Evolutionary conservation across 1,284 basidiomycete genomes (phyloP).

Genomic region (Microbotryum violaceum): DNA sequence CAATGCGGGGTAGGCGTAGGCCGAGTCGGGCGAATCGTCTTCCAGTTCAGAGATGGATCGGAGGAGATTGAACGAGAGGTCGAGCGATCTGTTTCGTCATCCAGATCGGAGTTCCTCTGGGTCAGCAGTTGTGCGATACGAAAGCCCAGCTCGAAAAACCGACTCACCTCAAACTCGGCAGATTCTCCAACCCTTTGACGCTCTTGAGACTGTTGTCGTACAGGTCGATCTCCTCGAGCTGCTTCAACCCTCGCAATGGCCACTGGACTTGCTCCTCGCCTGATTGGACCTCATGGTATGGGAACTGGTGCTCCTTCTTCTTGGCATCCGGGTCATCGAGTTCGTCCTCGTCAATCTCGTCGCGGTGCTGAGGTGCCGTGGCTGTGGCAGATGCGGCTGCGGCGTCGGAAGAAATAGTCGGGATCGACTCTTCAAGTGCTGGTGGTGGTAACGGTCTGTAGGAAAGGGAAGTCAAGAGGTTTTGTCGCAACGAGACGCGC

Average conservation of each 20-base stretch:
- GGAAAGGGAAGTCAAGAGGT: conserved; percentile 60
- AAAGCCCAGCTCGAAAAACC: not conserved
- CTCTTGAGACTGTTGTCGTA: conserved; percentile 89
- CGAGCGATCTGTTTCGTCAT: conserved; percentile 56
- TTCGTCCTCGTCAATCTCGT: conserved; percentile 26
- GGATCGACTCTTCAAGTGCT: not conserved
- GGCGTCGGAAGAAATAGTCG: not conserved
- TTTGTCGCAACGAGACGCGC: conserved; percentile 82
- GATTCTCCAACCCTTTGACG: conserved; percentile 59
- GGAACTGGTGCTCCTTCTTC: conserved; percentile 31
- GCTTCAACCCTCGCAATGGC: conserved; percentile 54
- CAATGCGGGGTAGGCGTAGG: conserved; percentile 48
- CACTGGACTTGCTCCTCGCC: conserved; percentile 43
- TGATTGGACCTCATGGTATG: conserved; percentile 15
- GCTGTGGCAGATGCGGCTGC: not conserved
- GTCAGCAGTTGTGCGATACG: not conserved
- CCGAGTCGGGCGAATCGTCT: conserved; percentile 52
- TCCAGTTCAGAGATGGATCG: conserved; percentile 56
- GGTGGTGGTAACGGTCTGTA: conserved; percentile 17
- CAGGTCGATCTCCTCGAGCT: conserved; percentile 81
- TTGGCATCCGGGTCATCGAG: conserved; percentile 29
- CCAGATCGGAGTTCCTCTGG: not conserved
- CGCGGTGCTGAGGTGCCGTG: not conserved
- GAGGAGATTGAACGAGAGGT: conserved; percentile 92
- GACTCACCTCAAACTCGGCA: conserved; percentile 62